A percentile compares a stretch with the other conserved stretches of the same genome.
phyloP scores from a whole-genome alignment of 306 rosid species.

The Rosa chinensis region DNA sequence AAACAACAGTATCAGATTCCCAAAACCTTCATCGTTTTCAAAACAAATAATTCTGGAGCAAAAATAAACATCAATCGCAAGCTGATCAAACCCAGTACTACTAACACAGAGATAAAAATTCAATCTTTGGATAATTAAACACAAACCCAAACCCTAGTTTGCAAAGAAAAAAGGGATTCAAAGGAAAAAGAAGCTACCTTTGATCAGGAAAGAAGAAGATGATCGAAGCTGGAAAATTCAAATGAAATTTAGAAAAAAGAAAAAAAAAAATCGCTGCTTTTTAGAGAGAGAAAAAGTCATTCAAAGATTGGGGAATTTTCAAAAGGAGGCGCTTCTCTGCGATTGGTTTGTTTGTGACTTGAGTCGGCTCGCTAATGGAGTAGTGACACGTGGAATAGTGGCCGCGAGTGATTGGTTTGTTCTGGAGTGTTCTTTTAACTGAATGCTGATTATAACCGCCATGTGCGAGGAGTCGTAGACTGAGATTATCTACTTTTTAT shows the following conservation, averaged over 20 bases:
- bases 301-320: neutral
- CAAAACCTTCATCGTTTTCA: neutral
- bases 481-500: neutral
- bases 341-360: neutral
- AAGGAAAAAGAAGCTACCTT: conserved; percentile 3
- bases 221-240: neutral
- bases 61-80: conserved; percentile 8
- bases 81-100: neutral
- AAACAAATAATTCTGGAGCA: neutral
- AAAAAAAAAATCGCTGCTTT: neutral
- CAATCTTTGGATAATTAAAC: neutral
- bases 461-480: neutral
- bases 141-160: conserved; percentile 6
- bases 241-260: neutral
- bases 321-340: neutral
- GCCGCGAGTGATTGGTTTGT: neutral
- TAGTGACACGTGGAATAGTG: conserved; percentile 3
- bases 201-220: conserved; percentile 6
- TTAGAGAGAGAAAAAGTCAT: conserved; percentile 15
- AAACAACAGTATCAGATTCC: neutral
- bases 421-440: neutral
- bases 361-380: neutral
- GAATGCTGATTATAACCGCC: neutral
- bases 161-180: neutral
- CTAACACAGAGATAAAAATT: neutral